Percentiles rank a stretch among this genome's conserved stretches.
These are phyloP conservation scores for Candida nemodendra DNA, from an alignment of 805 yeast species.

Conservation along the genomic window DNA sequence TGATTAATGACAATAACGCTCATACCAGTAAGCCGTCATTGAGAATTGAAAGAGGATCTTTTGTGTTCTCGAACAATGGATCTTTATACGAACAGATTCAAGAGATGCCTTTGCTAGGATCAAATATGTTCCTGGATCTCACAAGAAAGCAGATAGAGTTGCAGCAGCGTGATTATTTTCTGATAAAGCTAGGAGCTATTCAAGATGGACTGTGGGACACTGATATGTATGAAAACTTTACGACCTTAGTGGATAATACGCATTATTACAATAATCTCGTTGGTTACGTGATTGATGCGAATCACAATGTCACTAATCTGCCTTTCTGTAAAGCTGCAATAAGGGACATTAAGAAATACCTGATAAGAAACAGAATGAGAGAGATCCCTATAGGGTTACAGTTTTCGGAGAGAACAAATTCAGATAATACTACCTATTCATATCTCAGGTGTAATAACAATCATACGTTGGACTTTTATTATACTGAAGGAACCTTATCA, in stretches of 20 bases:
- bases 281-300: constrained; percentile 91
- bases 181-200: constrained; percentile 16
- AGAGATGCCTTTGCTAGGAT: constrained; percentile 4
- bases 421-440: constrained; percentile 3
- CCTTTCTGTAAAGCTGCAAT: constrained; percentile 88
- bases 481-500: constrained; percentile 2
- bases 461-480: constrained; percentile 17
- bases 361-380: constrained; percentile 37
- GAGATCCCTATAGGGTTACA: constrained; percentile 38
- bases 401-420: neutral
- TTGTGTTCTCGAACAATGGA: constrained; percentile 18
- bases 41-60: constrained; percentile 9
- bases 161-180: constrained; percentile 14
- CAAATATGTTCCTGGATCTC: constrained; percentile 10
- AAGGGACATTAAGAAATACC: constrained; percentile 76
- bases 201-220: constrained; percentile 22
- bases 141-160: constrained; percentile 8
- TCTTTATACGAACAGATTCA: constrained; percentile 9
- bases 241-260: constrained; percentile 70
- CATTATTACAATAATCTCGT: constrained; percentile 68
- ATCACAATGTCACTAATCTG: constrained; percentile 70
- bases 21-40: constrained; percentile 12
- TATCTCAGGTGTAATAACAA: constrained; percentile 18
- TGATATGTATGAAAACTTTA: constrained; percentile 62
- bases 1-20: constrained; percentile 7